Conservation (phyloP, 768 basidiomycete species). For the Boletus vermiculosoides region DNA sequence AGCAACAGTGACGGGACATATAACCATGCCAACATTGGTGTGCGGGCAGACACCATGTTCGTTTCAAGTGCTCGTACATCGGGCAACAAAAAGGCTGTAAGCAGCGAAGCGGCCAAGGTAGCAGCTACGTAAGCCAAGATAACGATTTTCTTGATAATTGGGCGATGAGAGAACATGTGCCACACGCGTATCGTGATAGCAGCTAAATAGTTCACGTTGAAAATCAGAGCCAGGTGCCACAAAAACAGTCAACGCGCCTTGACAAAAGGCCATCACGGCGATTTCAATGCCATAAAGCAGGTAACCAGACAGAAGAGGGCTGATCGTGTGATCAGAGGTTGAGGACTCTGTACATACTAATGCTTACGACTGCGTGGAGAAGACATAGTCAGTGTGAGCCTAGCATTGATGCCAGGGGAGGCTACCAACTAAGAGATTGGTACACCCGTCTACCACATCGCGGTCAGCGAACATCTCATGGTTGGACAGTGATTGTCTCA, state of each 20-base stretch:
- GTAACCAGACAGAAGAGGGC: neutral
- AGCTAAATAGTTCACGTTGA: neutral
- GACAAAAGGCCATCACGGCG: slow-evolving; percentile 10
- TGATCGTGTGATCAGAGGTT: neutral
- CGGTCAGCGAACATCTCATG: neutral
- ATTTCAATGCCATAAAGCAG: slow-evolving; percentile 1
- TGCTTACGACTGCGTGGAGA: slow-evolving; percentile 11
- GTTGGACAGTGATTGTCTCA: neutral
- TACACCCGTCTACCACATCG: neutral
- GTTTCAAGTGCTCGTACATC: neutral
- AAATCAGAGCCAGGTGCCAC: neutral
- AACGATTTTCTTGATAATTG: slow-evolving; percentile 1
- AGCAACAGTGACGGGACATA: slow-evolving; percentile 14
- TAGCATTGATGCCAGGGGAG: neutral
- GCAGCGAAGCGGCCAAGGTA: neutral
- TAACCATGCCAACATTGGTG: neutral
- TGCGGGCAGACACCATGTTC: neutral
- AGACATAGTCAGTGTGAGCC: neutral
- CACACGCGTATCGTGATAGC: slow-evolving; percentile 19
- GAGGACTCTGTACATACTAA: neutral
- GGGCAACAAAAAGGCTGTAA: neutral
- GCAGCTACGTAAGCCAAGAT: neutral
- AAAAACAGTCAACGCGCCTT: slow-evolving; percentile 8
- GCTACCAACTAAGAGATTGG: slow-evolving; percentile 1
- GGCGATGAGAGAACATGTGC: slow-evolving; percentile 14